Evolutionary conservation across 176 grass and related monocot genomes (phyloP).

Genomic region (Triticum aestivum): IWGSC_CS_RefSeq_v2.1 NC_057813.1:463174081-463174580

Average conservation of each 20-base stretch:
- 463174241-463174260: background rate
- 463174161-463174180: conserved; percentile 1
- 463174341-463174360: background rate
- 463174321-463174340: background rate
- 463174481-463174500: background rate
- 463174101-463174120: background rate
- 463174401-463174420: conserved; percentile 11
- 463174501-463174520: conserved; percentile 1
- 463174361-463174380: background rate
- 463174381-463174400: background rate
- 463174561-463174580: background rate
- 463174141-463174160: background rate
- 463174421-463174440: background rate
- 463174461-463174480: background rate
- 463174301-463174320: background rate
- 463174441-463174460: background rate
- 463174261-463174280: background rate
- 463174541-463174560: background rate
- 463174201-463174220: background rate
- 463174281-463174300: conserved; percentile 1
- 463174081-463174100: background rate
- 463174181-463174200: conserved; percentile 7
- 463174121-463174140: background rate
- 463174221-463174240: background rate
- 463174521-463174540: conserved; percentile 2